Conservation (phyloP, 2,329 filamentous ascomycete genomes). For the Cercospora sojina region DNA sequence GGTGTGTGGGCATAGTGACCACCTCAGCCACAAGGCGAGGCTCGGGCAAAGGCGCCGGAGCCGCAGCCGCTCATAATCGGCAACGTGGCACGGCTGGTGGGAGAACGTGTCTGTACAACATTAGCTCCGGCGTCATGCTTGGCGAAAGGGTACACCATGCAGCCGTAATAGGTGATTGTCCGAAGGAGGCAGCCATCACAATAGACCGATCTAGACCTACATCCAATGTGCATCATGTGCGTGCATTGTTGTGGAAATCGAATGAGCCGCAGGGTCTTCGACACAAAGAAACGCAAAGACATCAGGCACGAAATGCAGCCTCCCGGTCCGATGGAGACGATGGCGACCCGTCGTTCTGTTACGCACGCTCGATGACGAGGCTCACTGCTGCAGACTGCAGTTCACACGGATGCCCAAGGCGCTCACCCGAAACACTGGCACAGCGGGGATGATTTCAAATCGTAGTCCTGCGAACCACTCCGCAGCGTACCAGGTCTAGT, state of each 20-base stretch:
- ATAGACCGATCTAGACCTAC: neutral
- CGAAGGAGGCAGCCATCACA: neutral
- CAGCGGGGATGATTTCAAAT: neutral
- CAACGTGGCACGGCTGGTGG: slow-evolving; percentile 1
- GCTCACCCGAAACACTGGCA: neutral
- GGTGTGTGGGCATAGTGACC: neutral
- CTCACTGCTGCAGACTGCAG: neutral
- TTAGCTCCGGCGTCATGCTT: neutral
- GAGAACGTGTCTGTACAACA: neutral
- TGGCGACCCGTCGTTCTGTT: neutral
- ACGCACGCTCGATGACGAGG: neutral
- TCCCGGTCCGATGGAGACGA: slow-evolving; percentile 6
- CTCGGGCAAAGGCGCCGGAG: neutral
- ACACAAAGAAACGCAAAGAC: neutral
- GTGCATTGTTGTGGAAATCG: neutral
- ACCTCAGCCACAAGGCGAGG: neutral
- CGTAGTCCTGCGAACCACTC: neutral
- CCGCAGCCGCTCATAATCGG: neutral
- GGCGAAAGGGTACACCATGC: neutral
- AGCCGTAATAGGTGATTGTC: neutral
- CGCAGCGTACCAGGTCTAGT: neutral
- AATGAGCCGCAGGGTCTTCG: neutral
- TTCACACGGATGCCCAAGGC: neutral
- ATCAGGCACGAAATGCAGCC: neutral
- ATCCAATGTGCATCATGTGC: neutral